These are phyloP conservation scores for Torulaspora pretoriensis DNA, from an alignment of 1,139 yeast genomes.

Conservation along the genomic window DNA sequence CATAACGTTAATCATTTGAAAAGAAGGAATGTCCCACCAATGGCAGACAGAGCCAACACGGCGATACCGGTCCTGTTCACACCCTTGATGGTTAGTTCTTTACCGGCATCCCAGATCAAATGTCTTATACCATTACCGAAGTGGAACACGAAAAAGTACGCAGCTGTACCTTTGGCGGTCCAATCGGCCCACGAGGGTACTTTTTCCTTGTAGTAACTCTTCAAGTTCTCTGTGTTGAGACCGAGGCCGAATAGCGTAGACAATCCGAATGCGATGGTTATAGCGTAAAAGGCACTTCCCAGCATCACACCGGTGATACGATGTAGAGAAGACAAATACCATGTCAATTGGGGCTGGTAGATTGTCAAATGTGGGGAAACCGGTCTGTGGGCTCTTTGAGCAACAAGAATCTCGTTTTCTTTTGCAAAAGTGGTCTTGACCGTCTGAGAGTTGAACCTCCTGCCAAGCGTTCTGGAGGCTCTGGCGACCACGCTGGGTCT, in stretches of 20 bases:
- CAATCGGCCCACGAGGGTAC: constrained; percentile 63
- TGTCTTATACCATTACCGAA: constrained; percentile 85
- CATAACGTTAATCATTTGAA: constrained; percentile 14
- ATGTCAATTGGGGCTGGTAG: constrained; percentile 85
- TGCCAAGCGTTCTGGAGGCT: constrained; percentile 9
- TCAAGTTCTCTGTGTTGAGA: constrained; percentile 60
- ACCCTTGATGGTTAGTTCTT: constrained; percentile 72
- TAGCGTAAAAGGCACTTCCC: constrained; percentile 73
- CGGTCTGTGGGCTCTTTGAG: constrained; percentile 87
- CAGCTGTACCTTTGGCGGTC: constrained; percentile 61
- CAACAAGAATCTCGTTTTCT: constrained; percentile 65
- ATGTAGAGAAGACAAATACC: constrained; percentile 75
- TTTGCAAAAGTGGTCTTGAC: constrained; percentile 58
- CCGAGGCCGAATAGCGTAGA: constrained; percentile 60
- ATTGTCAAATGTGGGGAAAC: constrained; percentile 85
- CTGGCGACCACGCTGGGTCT: constrained; percentile 12
- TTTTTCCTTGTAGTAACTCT: constrained; percentile 45
- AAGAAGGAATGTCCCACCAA: constrained; percentile 48
- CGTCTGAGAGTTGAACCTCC: constrained; percentile 41
- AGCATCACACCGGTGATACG: constrained; percentile 84
- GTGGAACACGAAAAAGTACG: constrained; percentile 87
- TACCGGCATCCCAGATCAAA: constrained; percentile 85
- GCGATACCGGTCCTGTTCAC: constrained; percentile 90
- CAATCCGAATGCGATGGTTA: constrained; percentile 72
- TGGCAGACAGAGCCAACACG: constrained; percentile 68